A percentile compares a stretch with the other conserved stretches of the same genome.
Conservation (phyloP, 1,139 yeast genomes). For the Taphrina flavorubra region DNA sequence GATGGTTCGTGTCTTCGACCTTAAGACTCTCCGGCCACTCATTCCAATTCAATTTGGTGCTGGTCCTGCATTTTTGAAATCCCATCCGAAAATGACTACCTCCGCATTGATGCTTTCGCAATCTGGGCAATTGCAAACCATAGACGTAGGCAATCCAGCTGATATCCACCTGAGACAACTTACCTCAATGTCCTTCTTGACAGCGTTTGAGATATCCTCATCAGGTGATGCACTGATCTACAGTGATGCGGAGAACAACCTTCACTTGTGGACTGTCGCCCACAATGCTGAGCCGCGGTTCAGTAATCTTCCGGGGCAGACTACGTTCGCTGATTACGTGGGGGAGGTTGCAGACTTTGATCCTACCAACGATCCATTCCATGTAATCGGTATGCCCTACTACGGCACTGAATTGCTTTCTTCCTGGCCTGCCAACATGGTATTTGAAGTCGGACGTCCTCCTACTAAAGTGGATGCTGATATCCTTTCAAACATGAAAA, state of each 20-base stretch:
- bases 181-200: conserved; percentile 55
- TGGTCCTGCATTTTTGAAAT: conserved; percentile 82
- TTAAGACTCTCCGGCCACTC: conserved; percentile 71
- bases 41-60: conserved; percentile 88
- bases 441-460: conserved; percentile 60
- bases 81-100: conserved; percentile 87
- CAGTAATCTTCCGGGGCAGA: conserved; percentile 58
- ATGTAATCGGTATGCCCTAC: conserved; percentile 82
- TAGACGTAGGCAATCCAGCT: conserved; percentile 80
- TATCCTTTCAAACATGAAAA: conserved; percentile 48
- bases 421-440: conserved; percentile 71
- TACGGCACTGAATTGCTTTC: conserved; percentile 79
- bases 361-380: conserved; percentile 58
- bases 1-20: conserved; percentile 79
- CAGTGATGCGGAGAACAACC: conserved; percentile 65
- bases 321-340: conserved; percentile 59
- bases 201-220: conserved; percentile 69
- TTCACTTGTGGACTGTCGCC: conserved; percentile 75
- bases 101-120: conserved; percentile 75
- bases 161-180: conserved; percentile 53
- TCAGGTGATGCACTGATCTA: conserved; percentile 82
- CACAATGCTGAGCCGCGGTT: conserved; percentile 52
- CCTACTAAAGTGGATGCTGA: conserved; percentile 51
- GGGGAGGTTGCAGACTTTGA: conserved; percentile 42
- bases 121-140: conserved; percentile 81